A percentile compares a stretch with the other conserved stretches of the same genome.
These are phyloP conservation scores for Curvularia lunata DNA, from an alignment of 2,329 filamentous ascomycete genomes.

Conservation along the genomic window DNA sequence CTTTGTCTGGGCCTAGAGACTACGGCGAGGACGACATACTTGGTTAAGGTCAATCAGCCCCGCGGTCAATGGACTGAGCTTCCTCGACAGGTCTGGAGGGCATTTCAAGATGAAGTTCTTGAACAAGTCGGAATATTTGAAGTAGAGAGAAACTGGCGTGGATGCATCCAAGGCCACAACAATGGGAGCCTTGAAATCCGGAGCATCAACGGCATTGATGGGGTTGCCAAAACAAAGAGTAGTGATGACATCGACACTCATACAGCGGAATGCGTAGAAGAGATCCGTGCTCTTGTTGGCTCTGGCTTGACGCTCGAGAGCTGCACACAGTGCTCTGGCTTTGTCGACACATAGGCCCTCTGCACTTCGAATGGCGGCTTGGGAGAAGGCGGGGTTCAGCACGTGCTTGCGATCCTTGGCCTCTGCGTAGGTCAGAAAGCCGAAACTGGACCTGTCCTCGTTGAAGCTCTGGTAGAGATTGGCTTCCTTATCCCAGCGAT, in stretches of 20 bases:
- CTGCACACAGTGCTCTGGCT: constrained; percentile 41
- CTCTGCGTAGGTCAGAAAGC: constrained; percentile 49
- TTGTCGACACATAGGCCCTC: constrained; percentile 50
- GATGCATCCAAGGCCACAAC: constrained; percentile 52
- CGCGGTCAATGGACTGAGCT: constrained; percentile 45
- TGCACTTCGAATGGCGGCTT: constrained; percentile 45
- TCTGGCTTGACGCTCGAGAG: constrained; percentile 36
- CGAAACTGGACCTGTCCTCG: constrained; percentile 53
- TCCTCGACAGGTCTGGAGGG: constrained; percentile 47
- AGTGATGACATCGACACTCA: constrained; percentile 36
- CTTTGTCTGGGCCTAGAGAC: background rate
- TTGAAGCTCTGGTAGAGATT: constrained; percentile 51
- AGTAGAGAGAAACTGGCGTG: constrained; percentile 44
- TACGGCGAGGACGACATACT: constrained; percentile 12
- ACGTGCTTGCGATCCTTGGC: constrained; percentile 53
- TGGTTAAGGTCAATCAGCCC: constrained; percentile 50
- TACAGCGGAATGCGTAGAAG: constrained; percentile 33
- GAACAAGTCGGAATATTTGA: constrained; percentile 51
- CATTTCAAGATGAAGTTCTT: constrained; percentile 48
- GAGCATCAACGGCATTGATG: constrained; percentile 48
- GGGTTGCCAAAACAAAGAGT: constrained; percentile 53
- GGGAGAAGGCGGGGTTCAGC: constrained; percentile 53
- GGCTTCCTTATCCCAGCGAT: constrained; percentile 53
- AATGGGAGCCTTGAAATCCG: constrained; percentile 52
- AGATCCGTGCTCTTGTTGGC: constrained; percentile 27